Base-by-base conservation (phyloP, 257 asterid genomes). In the Salvia hispanica region DNA sequence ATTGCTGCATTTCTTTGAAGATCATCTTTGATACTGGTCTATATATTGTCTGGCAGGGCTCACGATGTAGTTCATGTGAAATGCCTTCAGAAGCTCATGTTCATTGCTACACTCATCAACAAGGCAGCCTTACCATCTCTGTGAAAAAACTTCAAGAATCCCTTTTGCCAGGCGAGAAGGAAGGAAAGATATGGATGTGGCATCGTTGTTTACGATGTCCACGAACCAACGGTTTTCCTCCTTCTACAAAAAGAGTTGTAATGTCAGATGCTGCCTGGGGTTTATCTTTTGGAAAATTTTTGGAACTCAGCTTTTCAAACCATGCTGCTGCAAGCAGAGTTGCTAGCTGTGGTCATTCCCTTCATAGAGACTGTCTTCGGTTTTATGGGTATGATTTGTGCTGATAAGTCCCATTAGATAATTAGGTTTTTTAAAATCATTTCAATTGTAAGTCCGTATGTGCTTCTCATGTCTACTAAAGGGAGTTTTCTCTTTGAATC, bases 121-220 rank as follows among this genome's bases (percentile, higher is more conserved):
- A 85, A 77, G 95, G 95, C 60, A 84, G 87, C 77, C 92, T 89
- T 71, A 83, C 92, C n/a, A 80, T 89, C 69, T 83, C 90, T 25
- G 88, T 89, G 7, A 86, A 73, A 69, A 85, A 80, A 72, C 76
- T 80, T 62, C 72, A 72, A 42, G 95, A 82, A 44, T 51, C 72
- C 56, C 67, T 75, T 59, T 76, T 89, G 83, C 86, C 95, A 21
- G 90, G 95, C 33, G 92, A 84, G 77, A 75, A 66, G 21, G 91
- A 85, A 74, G 84, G 88, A 16, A 89, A 84, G 67, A 86, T 86
- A 68, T 89, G 96, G 96, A 86, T 87, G 95, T 89, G 96, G 96
- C 96, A 86, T 69, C 85, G 90, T 72, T 89, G 96, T 78, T 77
- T 89, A 54, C 86, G 82, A 46, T 89, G 96, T 72, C 96, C 88